Evolutionary conservation across 2,329 filamentous ascomycete genomes (phyloP).

Genomic region (Claviceps humidiphila): DNA sequence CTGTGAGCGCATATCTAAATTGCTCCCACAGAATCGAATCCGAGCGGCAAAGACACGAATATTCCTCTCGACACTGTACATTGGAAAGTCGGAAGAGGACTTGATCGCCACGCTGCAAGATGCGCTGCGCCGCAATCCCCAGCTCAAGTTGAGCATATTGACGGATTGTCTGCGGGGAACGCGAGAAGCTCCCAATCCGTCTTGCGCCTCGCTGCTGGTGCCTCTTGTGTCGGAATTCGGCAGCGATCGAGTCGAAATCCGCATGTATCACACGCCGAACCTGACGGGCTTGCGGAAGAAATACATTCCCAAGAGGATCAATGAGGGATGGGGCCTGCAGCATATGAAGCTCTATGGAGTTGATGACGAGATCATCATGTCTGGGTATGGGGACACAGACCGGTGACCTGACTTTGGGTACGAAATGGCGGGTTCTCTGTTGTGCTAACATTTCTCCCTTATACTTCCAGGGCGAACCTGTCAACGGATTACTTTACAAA

Average conservation of each 20-base stretch:
- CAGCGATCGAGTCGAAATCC: slow-evolving; percentile 77
- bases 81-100: slow-evolving; percentile 85
- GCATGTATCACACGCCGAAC: slow-evolving; percentile 98
- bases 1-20: neutral
- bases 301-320: slow-evolving; percentile 75
- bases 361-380: slow-evolving; percentile 91
- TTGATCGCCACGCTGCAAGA: slow-evolving; percentile 67
- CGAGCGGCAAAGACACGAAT: slow-evolving; percentile 63
- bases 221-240: slow-evolving; percentile 80
- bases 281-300: slow-evolving; percentile 76
- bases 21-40: slow-evolving; percentile 54
- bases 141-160: slow-evolving; percentile 73
- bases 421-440: neutral
- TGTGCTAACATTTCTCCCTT: neutral
- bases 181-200: slow-evolving; percentile 72
- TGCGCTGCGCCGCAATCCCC: slow-evolving; percentile 59
- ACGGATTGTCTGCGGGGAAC: slow-evolving; percentile 88
- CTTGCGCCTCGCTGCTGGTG: slow-evolving; percentile 76
- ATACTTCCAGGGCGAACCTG: slow-evolving; percentile 55
- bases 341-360: slow-evolving; percentile 98
- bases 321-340: slow-evolving; percentile 95
- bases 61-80: slow-evolving; percentile 92
- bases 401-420: neutral
- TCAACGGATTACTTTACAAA: slow-evolving; percentile 94
- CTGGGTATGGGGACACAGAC: slow-evolving; percentile 42